These are phyloP conservation scores for Spiraea crenata DNA, from an alignment of 331 rosid species.

Conservation along the genomic window DNA sequence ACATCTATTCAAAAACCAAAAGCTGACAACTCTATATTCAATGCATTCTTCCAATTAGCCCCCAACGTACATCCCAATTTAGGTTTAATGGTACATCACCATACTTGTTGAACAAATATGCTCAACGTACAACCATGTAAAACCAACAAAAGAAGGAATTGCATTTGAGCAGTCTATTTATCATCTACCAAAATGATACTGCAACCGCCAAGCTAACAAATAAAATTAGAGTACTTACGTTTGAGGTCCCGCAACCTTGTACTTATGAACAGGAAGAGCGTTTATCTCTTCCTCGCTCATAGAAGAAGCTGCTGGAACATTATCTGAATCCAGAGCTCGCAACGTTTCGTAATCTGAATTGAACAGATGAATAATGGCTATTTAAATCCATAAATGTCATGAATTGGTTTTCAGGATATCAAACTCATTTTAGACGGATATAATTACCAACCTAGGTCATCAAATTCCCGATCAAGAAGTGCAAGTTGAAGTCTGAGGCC, in stretches of 20 bases:
- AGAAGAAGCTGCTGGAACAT: slow-evolving; percentile 70
- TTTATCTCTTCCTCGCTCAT: slow-evolving; percentile 95
- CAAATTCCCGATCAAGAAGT: slow-evolving; percentile 94
- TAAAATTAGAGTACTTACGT: slow-evolving; percentile 42
- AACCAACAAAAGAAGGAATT: not conserved
- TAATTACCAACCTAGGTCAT: slow-evolving; percentile 63
- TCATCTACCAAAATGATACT: not conserved
- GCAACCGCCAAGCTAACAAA: not conserved
- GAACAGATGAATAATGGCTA: not conserved
- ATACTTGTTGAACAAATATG: not conserved
- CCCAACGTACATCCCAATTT: not conserved
- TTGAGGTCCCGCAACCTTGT: slow-evolving; percentile 70
- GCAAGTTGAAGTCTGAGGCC: slow-evolving; percentile 98
- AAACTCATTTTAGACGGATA: not conserved
- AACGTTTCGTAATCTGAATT: slow-evolving; percentile 85
- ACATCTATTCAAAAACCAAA: not conserved
- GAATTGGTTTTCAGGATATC: not conserved
- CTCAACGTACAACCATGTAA: not conserved
- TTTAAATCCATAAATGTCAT: not conserved
- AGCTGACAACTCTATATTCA: not conserved
- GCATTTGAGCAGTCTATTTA: not conserved
- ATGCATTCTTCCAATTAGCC: not conserved
- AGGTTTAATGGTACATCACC: not conserved
- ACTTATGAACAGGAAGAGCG: slow-evolving; percentile 91
- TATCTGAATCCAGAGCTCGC: slow-evolving; percentile 91